phyloP scores from a whole-genome alignment of 192 early-diverging fungal genomes.

The Bifiguratus adelaidae region DNA sequence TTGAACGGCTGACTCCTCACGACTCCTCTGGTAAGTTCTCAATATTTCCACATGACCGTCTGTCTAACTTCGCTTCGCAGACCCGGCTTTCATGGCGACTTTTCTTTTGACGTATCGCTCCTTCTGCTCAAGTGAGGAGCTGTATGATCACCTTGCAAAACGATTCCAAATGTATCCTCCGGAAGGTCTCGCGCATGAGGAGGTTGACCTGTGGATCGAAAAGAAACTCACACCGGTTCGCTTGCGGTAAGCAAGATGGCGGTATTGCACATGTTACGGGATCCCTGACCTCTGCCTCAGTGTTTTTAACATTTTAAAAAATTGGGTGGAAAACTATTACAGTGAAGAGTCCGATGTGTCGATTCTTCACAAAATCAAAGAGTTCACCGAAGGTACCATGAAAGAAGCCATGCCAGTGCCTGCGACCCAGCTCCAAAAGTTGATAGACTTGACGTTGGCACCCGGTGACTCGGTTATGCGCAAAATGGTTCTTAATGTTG shows the following conservation, averaged over 20 bases:
- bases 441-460: conserved; percentile 65
- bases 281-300: conserved; percentile 9
- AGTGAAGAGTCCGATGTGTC: conserved; percentile 59
- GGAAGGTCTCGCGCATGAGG: conserved; percentile 37
- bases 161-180: conserved; percentile 78
- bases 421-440: conserved; percentile 57
- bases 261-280: background rate
- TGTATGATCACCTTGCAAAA: conserved; percentile 61
- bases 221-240: conserved; percentile 83
- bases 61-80: conserved; percentile 16
- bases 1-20: conserved; percentile 85
- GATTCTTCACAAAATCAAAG: conserved; percentile 55
- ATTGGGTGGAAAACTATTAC: conserved; percentile 92
- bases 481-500: conserved; percentile 50
- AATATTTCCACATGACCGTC: background rate
- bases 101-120: conserved; percentile 95
- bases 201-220: conserved; percentile 73
- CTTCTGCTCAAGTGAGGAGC: conserved; percentile 69
- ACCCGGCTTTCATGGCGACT: conserved; percentile 73
- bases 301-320: conserved; percentile 90
- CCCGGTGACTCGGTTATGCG: conserved; percentile 44
- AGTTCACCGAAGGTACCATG: conserved; percentile 63
- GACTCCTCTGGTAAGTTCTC: conserved; percentile 44
- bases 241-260: conserved; percentile 33
- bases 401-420: conserved; percentile 58